Conservation (phyloP, 2,329 filamentous ascomycete genomes). For the Tolypocladium tropicale region DNA sequence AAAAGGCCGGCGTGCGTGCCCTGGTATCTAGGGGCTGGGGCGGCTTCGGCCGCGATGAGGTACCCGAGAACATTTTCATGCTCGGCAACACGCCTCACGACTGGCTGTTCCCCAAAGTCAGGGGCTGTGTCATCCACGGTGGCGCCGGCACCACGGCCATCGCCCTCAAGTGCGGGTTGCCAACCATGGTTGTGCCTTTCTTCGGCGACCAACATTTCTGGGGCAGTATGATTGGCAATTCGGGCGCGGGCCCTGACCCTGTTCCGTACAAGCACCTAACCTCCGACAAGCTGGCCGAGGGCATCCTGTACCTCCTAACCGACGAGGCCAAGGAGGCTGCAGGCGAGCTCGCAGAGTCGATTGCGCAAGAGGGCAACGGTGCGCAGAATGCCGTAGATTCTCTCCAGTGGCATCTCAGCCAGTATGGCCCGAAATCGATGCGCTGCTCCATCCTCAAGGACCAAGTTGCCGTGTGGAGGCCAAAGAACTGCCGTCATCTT, state of each 20-base stretch:
- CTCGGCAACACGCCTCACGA: conserved; percentile 67
- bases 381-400: conserved; percentile 58
- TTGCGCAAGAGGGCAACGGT: conserved; percentile 55
- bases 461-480: conserved; percentile 53
- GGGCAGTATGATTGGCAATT: conserved; percentile 57
- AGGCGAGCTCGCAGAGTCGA: conserved; percentile 47
- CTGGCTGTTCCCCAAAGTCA: conserved; percentile 62
- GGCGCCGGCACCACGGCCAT: conserved; percentile 70
- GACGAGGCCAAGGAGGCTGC: conserved; percentile 49
- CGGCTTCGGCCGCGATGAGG: conserved; percentile 47
- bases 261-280: conserved; percentile 59
- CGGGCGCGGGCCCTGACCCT: conserved; percentile 54
- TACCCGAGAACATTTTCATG: conserved; percentile 58
- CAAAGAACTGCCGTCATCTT: conserved; percentile 46
- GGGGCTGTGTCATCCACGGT: conserved; percentile 63
- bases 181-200: conserved; percentile 69
- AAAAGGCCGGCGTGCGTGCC: conserved; percentile 55
- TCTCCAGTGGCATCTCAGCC: conserved; percentile 51
- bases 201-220: conserved; percentile 75
- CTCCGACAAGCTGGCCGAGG: conserved; percentile 55
- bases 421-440: conserved; percentile 44
- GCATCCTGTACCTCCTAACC: conserved; percentile 57
- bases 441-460: conserved; percentile 57
- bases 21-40: conserved; percentile 71
- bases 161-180: conserved; percentile 59